Evolutionary conservation across 2,329 filamentous ascomycete species (phyloP).

Genomic region (Helminthosporium solani): DNA sequence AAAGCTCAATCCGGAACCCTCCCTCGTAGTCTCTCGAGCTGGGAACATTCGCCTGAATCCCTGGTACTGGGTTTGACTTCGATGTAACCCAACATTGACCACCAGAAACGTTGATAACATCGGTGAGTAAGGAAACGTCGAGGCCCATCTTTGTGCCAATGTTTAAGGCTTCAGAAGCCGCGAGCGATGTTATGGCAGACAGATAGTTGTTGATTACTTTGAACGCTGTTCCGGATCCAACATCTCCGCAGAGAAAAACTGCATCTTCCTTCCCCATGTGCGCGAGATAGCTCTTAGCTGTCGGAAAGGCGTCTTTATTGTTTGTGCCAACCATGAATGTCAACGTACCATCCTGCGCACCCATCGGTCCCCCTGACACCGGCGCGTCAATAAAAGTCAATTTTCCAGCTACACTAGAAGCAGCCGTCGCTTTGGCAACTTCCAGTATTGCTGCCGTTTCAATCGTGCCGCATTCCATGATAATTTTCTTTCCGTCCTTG

Average conservation of each 20-base stretch:
- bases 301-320: slow-evolving; percentile 48
- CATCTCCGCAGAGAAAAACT: slow-evolving; percentile 78
- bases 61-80: slow-evolving; percentile 84
- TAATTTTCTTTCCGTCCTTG: slow-evolving; percentile 62
- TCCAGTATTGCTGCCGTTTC: slow-evolving; percentile 79
- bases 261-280: slow-evolving; percentile 73
- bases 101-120: slow-evolving; percentile 86
- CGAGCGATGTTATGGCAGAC: slow-evolving; percentile 84
- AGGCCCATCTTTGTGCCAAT: slow-evolving; percentile 62
- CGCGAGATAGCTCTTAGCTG: slow-evolving; percentile 65
- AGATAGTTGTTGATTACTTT: slow-evolving; percentile 98
- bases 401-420: slow-evolving; percentile 48
- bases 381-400: slow-evolving; percentile 87
- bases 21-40: slow-evolving; percentile 43
- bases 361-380: slow-evolving; percentile 92
- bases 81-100: slow-evolving; percentile 92
- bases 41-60: slow-evolving; percentile 40
- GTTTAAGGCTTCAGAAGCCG: slow-evolving; percentile 64
- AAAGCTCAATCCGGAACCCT: slow-evolving; percentile 41
- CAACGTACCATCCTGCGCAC: slow-evolving; percentile 77
- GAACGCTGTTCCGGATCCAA: slow-evolving; percentile 80
- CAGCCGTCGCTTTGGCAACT: slow-evolving; percentile 68
- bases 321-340: slow-evolving; percentile 88
- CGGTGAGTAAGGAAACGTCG: slow-evolving; percentile 65
- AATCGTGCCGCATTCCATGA: slow-evolving; percentile 97